Conservation (phyloP, 2,329 filamentous ascomycete species). For the Aspergillus sp. region DNA sequence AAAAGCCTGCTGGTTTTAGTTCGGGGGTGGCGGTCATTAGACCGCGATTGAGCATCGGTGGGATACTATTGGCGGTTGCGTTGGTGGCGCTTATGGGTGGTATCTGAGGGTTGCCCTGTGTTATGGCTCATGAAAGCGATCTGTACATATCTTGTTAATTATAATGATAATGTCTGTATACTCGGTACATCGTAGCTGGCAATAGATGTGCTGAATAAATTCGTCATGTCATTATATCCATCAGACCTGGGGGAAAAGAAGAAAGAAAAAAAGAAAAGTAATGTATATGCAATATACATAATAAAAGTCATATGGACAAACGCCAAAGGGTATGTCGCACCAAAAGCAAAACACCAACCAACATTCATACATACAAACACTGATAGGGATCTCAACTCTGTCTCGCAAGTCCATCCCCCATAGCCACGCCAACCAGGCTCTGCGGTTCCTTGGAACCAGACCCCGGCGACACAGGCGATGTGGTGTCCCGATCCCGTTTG, state of each 20-base stretch:
- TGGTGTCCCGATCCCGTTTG: constrained; percentile 51
- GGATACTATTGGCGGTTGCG: background rate
- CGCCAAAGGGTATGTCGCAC: background rate
- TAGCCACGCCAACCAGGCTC: constrained; percentile 30
- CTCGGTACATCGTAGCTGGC: background rate
- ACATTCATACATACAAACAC: background rate
- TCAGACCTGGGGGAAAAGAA: too few relatives aligned
- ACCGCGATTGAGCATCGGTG: background rate
- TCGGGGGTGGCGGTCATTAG: background rate
- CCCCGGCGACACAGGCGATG: constrained; percentile 16
- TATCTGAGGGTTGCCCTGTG: too few relatives aligned
- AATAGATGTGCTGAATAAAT: background rate
- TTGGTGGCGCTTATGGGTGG: background rate
- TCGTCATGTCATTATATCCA: background rate
- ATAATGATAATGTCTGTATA: background rate
- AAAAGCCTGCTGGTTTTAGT: background rate
- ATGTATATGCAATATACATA: background rate
- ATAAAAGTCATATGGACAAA: background rate
- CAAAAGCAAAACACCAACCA: background rate
- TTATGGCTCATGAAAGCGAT: background rate
- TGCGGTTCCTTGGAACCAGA: constrained; percentile 20
- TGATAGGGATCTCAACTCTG: constrained; percentile 7
- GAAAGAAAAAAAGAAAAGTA: background rate
- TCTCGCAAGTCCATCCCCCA: constrained; percentile 21
- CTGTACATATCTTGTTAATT: background rate